Evolutionary conservation across 2,329 filamentous ascomycete species (phyloP), one percentile per base, ranked within the genome.

Genomic region (Coniochaeta ligniaria): DNA sequence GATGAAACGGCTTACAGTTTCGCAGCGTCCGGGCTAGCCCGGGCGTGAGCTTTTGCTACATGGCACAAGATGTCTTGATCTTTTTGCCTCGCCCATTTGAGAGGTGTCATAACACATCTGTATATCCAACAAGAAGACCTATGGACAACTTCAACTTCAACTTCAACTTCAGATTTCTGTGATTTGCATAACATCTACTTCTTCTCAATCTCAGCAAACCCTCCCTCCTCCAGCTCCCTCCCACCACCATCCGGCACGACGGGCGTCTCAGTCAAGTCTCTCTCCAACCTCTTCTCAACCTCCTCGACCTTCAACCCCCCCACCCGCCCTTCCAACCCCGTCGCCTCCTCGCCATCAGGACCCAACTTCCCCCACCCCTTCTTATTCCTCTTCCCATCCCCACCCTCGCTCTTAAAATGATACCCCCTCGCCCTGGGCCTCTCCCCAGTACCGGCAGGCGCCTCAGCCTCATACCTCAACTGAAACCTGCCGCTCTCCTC

Each of bases 381-480:
- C 41, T 83, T 80, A 71, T 93, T 92, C 66, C 87, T 88, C 72
- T 81, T 89, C 31, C 83, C 80, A 57, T 86, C 83, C 8, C 83
- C 82, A 0, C 84, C 87, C 56, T 86, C 83, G 58, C 85, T 84
- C 73, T 90, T 92, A 72, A 88, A 90, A 69, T 96, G 90, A 68
- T 96, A 96, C 1, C 92, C 92, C 68, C 92, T 82, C 38, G 90
- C 81, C 72, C 91, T 83, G 11, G 95, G 95, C 11, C 93, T 86
- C 67, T 88, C 80, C 0, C 92, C 94, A 0, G 86, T 91, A 41
- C 88, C 88, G 50, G 82, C 78, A 0, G 94, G 94, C 33, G 98
- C 71, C 14, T 87, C 81, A 0, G 83, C 71, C 65, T 90, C 89
- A 70, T 97, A 98, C 3, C 71, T 70, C 8, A 68, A 68, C 5